Base-by-base conservation (phyloP, 2,329 filamentous ascomycete species). In the Penicillium aurantiogriseum region DNA sequence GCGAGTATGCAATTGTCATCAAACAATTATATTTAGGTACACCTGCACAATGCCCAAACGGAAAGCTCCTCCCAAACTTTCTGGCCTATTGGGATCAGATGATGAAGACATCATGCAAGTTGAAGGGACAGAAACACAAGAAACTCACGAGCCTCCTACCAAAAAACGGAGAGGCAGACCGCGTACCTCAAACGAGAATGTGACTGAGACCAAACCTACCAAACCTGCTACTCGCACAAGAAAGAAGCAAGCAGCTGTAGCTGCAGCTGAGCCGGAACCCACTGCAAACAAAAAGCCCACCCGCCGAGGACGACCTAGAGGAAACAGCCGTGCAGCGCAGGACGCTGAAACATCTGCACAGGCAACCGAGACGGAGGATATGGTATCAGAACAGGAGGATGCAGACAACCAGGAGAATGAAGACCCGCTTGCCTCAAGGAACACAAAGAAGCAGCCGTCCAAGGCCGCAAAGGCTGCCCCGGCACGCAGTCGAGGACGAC, bases 71-170 rank as follows among this genome's bases (percentile, higher is more conserved):
- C 67, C 76, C 35, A 77, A 76, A 53, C 61, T 82, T 17, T 79
- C 80, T 35, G 76, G 74, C 10, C 63, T 82, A 23, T 65, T 81
- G 10, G 79, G 78, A 47, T 80, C 79, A 15, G 80, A 83, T 39
- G 72, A 73, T 60, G 76, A 79, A 36, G 75, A 78, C 52, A 62
- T 73, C 8, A 68, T 70, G 57, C 66, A 72, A 60, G 60, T 71
- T n/a, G 66, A 68, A 54, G 66, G 66, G 44, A 58, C 44, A 38
- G 69, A 71, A 51, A 67, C 69, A 8, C 31, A 36, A 27, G 65
- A 69, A 39, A 54, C 65, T 54, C 63, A 72, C 59, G 68, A 76
- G 63, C 71, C 68, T 56, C 70, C 76, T 23, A 61, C 71, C 52
- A 74, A 77, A 67, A 74, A 69, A 63, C 49, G 63, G 42, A 63